Evolutionary conservation across 2,329 filamentous ascomycete species (phyloP), one percentile per base, ranked within the genome.

Genomic region (Aaosphaeria arxii): DNA sequence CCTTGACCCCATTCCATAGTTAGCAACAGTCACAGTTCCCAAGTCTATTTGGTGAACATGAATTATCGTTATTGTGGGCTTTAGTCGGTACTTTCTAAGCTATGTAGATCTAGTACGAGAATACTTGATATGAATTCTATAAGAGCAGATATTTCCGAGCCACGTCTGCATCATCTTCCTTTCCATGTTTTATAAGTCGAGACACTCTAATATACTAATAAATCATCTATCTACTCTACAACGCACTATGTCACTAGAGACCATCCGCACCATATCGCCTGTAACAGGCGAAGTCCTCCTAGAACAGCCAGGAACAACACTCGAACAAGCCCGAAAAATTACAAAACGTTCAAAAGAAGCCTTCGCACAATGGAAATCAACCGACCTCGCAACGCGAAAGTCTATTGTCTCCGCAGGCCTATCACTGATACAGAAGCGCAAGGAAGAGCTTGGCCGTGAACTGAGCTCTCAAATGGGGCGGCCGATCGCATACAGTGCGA

Each of bases 401-500:
- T 79, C 81, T 42, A 91, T 96, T 55, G 84, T 96, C 61, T 85
- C 83, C 60, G 89, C 87, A 62, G 91, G 91, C 1, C 74, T 97
- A 40, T 80, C 85, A 52, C 72, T 89, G 4, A 77, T 97, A 29
- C 72, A 75, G 11, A 80, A 84, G 44, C 85, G 84, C 67, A 82
- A 91, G 70, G 87, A 94, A 83, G 87, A 85, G 53, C 78, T 97
- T 32, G 91, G 87, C 5, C 80, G 83, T 57, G 91, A 96, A 69
- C 75, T 97, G 50, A 96, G 91, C 0, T 85, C 89, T 67, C 91
- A 97, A 75, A 97, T 97, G 91, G 92, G 92, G 39, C 82, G 92
- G 13, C 92, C 92, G 31, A 96, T 96, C 62, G 82, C 87, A 33
- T 96, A 94, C 70, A 88, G 88, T 0, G 85, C 81, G 41, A 90